Evolutionary conservation across 768 basidiomycete species (phyloP), one percentile per base, ranked within the genome.

Genomic region (Chiua virens): DNA sequence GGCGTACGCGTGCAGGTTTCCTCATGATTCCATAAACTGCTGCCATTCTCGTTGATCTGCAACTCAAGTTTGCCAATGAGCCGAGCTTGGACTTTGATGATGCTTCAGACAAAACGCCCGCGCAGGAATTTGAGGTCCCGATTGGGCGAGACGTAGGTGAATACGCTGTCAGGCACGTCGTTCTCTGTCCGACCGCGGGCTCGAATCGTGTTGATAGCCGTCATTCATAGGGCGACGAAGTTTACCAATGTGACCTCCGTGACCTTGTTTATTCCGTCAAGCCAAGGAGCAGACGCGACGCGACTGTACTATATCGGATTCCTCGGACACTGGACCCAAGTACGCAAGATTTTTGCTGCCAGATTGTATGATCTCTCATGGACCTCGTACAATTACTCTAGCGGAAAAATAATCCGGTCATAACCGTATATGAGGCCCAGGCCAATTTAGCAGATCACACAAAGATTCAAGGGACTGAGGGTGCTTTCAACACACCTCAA

Each of bases 391-490:
- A n/a, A 20, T 37, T n/a, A n/a, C 47, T 36, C 14, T 59, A 95
- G 91, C 79, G 87, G 38, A 92, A 89, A 61, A 74, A 74, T 44
- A 81, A 85, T 53, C 90, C 93, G 1, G 78, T 91, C 35, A 80
- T 95, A 49, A 86, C 92, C 0, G 83, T 96, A 13, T 97, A 96
- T 60, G 94, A 97, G 68, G 72, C 88, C 0, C 87, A 89, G 56
- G 89, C 94, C 9, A 93, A 92, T 57, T 73, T 88, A 27, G 88
- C 91, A 1, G 94, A 96, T 65, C 94, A 96, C 58, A 78, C 83
- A 53, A 92, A 91, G 71, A 87, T 92, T 42, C 84, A 83, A 61
- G 90, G 91, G n/a, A 85, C 80, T 40, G 84, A 85, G 32, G 82
- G 83, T 9, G 76, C 73, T 53, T 74, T 81, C 56, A 81, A 69